Evolutionary conservation across 306 rosid species (phyloP), one percentile per base, ranked within the genome.

Genomic region (Cucumis cinereus): DNA sequence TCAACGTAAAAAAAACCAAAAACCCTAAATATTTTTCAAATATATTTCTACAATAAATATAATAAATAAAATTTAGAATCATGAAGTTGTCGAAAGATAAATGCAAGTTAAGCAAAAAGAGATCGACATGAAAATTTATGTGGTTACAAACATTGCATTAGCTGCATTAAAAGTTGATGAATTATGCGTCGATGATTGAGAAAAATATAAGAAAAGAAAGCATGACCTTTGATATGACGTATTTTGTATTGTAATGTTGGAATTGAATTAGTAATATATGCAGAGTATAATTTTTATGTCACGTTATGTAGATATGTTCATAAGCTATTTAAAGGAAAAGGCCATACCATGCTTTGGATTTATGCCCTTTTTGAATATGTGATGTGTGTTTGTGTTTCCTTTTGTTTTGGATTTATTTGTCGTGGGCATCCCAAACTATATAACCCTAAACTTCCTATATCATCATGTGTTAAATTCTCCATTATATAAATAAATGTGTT

Each of bases 351-450:
- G 50, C 16, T n/a, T n/a, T 64, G 72, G 72, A 64, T 64, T 64
- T 38, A 64, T 64, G 72, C 72, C 72, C 72, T 64, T 64, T 64
- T 64, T 38, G 50, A 10, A 9, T n/a, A 64, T n/a, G 72, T 64
- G 72, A 64, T 20, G 50, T 36, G 8, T 19, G 16, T n/a, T 16
- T 19, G 28, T 64, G 28, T 64, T 64, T 38, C 50, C 50, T 38
- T 38, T 64, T 64, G 28, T 9, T 64, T 64, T 64, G 72, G 72
- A n/a, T 38, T 38, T 38, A 64, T 64, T 64, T n/a, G 5, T 36
- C 72, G 17, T 38, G 10, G 4, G 30, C 72, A 64, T 64, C 72
- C 52, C 16, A 12, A 64, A 38, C 72, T 12, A 36, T 64, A 64
- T 19, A 62, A 62, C 45, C 69, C 33, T 4, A 15, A 16, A 36